These are phyloP conservation scores for Lindgomyces ingoldianus DNA, from an alignment of 495 filamentous ascomycete species.

Conservation along the genomic window DNA sequence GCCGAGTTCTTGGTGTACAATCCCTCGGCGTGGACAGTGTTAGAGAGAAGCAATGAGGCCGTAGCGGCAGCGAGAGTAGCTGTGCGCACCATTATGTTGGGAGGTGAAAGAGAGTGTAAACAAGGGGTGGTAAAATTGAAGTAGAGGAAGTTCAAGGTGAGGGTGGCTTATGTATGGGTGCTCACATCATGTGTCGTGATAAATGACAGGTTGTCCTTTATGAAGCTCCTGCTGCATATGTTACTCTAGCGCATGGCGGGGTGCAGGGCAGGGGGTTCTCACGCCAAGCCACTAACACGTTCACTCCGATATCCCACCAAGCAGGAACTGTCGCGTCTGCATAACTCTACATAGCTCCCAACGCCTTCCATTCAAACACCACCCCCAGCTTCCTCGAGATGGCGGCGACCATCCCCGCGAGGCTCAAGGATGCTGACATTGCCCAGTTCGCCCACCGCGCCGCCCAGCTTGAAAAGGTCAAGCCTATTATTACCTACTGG, in stretches of 20 bases:
- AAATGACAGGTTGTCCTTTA: slow-evolving; percentile 28
- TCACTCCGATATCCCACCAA: no score
- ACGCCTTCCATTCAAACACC: slow-evolving; percentile 26
- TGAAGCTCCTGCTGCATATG: slow-evolving; percentile 13
- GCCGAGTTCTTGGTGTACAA: slow-evolving; percentile 86
- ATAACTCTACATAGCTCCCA: no score
- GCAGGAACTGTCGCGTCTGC: neutral
- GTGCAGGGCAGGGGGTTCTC: neutral
- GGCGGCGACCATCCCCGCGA: slow-evolving; percentile 71
- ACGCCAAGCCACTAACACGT: neutral
- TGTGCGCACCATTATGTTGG: slow-evolving; percentile 43
- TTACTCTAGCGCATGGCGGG: slow-evolving; percentile 16
- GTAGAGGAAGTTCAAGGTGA: neutral
- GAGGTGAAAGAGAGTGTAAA: slow-evolving; percentile 3
- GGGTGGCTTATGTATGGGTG: slow-evolving; percentile 17
- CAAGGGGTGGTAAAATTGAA: slow-evolving; percentile 2
- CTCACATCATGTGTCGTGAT: slow-evolving; percentile 23
- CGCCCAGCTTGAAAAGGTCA: slow-evolving; percentile 76
- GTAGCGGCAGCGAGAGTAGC: slow-evolving; percentile 47
- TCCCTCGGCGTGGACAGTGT: slow-evolving; percentile 64
- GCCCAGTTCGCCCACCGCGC: slow-evolving; percentile 78
- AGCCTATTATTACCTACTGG: slow-evolving; percentile 91
- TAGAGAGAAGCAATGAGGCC: slow-evolving; percentile 57
- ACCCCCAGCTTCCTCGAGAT: slow-evolving; percentile 49
- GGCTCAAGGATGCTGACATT: slow-evolving; percentile 74